A percentile compares a stretch with the other conserved stretches of the same genome.
These are phyloP conservation scores for Claviceps digitariae DNA, from an alignment of 2,329 filamentous ascomycete species.

Conservation along the genomic window DNA sequence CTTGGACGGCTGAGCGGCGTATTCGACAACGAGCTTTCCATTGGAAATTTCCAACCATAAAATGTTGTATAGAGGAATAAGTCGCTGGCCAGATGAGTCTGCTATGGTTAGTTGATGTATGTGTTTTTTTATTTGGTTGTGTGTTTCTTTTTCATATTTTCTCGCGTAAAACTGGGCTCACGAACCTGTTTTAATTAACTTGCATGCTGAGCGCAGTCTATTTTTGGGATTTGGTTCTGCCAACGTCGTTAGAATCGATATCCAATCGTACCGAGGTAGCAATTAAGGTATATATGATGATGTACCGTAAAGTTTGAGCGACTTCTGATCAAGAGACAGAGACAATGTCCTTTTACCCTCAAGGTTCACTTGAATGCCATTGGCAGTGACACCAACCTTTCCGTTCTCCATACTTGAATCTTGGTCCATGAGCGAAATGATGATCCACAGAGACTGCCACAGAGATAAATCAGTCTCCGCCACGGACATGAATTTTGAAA, in stretches of 20 bases:
- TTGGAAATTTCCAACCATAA: conserved; percentile 62
- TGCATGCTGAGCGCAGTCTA: conserved; percentile 5
- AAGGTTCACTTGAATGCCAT: conserved; percentile 17
- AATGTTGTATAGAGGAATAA: conserved; percentile 67
- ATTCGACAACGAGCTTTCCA: conserved; percentile 54
- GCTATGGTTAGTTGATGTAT: not conserved
- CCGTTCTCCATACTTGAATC: conserved; percentile 9
- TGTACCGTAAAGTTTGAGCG: conserved; percentile 23
- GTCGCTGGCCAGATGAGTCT: conserved; percentile 15
- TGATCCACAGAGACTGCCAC: not conserved
- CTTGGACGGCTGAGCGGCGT: conserved; percentile 49
- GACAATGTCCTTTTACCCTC: conserved; percentile 19
- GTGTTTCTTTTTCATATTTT: not conserved
- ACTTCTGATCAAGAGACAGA: conserved; percentile 13
- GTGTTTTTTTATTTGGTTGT: not conserved
- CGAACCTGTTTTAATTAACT: conserved; percentile 4
- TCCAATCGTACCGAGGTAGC: not conserved
- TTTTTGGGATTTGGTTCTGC: conserved; percentile 3
- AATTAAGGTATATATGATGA: not conserved
- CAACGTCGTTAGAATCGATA: not conserved
- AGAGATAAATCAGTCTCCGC: not conserved
- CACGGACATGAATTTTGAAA: too few relatives aligned
- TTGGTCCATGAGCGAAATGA: not conserved
- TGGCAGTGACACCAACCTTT: not conserved
- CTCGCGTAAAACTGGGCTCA: not conserved